Base-by-base conservation (phyloP, 192 early-diverging fungal species). In the Coemansia sp. region DNA sequence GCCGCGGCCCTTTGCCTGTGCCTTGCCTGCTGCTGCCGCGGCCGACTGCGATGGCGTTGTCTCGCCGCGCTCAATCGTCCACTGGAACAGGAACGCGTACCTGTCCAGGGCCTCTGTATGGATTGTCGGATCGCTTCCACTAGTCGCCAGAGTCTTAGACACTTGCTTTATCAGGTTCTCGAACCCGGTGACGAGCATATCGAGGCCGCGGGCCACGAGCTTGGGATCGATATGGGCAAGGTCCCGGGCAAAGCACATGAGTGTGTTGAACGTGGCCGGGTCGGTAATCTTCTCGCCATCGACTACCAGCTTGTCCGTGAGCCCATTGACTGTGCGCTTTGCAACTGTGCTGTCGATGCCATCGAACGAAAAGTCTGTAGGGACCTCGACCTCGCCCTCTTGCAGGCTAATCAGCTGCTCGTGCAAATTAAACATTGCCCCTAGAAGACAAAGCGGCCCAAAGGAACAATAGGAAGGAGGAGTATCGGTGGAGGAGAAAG, bases 41-140 rank as follows among this genome's bases (percentile, higher is more conserved):
- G 44, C 45, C 20, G 42, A 52, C 53, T 56, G 56, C 49, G 68
- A 64, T 11, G 65, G 67, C 29, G 76, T 76, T 11, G 80, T 76
- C 59, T 89, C 85, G 36, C 78, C 84, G 6, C 75, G 54, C 36
- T 78, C 76, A 28, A 94, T 64, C 11, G 86, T 65, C 91, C 93
- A 96, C 47, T 87, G 81, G 38, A 91, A 64, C 37, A 91, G 40
- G 49, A 88, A 96, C 4, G 82, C 83, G 47, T 92, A 95, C 50
- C 89, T 76, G 62, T 94, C 88, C 6, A 95, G 67, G 5, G 79
- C 62, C 10, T 66, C 49, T 9, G 78, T 70, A 58, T 91, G 83
- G 12, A 72, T 52, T 9, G 82, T 76, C 31, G 82, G 79, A 31
- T 86, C 85, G 28, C 86, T 82, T n/a, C 82, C 79, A 29, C 84